Evolutionary conservation across 441 rosid genomes (phyloP).

Genomic region (Erysimum pusillum): DNA sequence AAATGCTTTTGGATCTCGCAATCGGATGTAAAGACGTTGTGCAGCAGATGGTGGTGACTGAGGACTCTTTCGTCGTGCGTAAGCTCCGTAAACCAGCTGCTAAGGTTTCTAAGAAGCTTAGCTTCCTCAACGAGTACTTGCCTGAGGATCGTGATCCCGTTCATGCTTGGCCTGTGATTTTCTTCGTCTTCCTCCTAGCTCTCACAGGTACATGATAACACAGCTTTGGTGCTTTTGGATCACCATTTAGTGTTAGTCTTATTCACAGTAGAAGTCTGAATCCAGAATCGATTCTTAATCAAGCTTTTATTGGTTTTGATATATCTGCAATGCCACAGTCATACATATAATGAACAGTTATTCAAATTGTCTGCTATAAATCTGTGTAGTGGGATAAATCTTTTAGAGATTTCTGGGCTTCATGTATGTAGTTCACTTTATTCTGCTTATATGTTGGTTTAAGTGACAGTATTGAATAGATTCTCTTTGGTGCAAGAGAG

Average conservation of each 20-base stretch:
- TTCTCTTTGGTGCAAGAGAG: slow-evolving; percentile 61
- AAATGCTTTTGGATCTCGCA: slow-evolving; percentile 89
- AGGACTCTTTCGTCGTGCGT: slow-evolving; percentile 79
- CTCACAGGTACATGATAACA: slow-evolving; percentile 74
- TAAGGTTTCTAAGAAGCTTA: slow-evolving; percentile 65
- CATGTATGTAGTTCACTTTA: not conserved
- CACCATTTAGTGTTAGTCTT: slow-evolving; percentile 1
- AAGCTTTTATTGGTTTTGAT: not conserved
- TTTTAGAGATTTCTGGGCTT: not conserved
- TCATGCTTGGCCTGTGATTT: slow-evolving; percentile 86
- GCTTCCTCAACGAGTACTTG: slow-evolving; percentile 82
- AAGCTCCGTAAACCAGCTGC: slow-evolving; percentile 79
- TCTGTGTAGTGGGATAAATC: slow-evolving; percentile 3
- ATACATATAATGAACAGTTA: not conserved
- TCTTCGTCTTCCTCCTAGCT: slow-evolving; percentile 75
- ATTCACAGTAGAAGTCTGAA: slow-evolving; percentile 57
- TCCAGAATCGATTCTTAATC: slow-evolving; percentile 60
- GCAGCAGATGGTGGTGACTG: slow-evolving; percentile 69
- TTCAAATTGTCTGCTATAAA: slow-evolving; percentile 19
- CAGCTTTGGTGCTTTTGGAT: slow-evolving; percentile 58
- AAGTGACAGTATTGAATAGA: slow-evolving; percentile 60
- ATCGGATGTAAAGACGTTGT: slow-evolving; percentile 79
- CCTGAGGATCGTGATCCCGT: slow-evolving; percentile 99
- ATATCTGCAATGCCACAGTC: slow-evolving; percentile 20
- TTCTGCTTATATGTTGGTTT: slow-evolving; percentile 27